These are phyloP conservation scores for Penicillium odoratum DNA, from an alignment of 495 filamentous ascomycete species.

Conservation along the genomic window DNA sequence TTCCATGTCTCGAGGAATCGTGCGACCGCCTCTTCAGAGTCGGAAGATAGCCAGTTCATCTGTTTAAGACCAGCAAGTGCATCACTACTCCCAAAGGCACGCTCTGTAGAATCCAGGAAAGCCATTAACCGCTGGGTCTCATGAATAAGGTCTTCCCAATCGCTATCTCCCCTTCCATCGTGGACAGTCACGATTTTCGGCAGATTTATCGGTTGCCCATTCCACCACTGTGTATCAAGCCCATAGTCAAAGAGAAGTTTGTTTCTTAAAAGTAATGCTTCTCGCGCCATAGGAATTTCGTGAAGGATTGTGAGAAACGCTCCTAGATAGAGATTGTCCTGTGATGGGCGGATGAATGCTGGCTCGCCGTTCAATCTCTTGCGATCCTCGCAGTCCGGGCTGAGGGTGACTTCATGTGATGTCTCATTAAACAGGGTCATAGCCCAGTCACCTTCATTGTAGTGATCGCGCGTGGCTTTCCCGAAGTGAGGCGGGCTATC, in stretches of 20 bases:
- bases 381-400: conserved; percentile 61
- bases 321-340: conserved; percentile 59
- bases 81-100: conserved; percentile 80
- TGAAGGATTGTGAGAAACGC: conserved; percentile 77
- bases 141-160: conserved; percentile 50
- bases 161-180: conserved; percentile 36
- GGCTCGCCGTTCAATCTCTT: conserved; percentile 59
- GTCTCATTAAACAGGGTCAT: conserved; percentile 60
- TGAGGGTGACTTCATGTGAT: conserved; percentile 58
- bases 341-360: conserved; percentile 70
- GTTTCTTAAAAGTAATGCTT: conserved; percentile 63
- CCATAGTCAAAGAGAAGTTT: conserved; percentile 62
- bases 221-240: conserved; percentile 80
- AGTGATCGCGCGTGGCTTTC: conserved; percentile 69
- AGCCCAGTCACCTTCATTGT: conserved; percentile 75
- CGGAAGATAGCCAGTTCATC: conserved; percentile 35
- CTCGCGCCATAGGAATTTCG: conserved; percentile 76
- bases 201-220: conserved; percentile 61
- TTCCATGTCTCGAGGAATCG: conserved; percentile 46
- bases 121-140: conserved; percentile 77
- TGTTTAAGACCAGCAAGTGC: conserved; percentile 47
- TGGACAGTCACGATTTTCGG: conserved; percentile 58
- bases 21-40: conserved; percentile 32
- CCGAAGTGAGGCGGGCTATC: conserved; percentile 56
- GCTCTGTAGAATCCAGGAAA: conserved; percentile 74